These are phyloP conservation scores for Solanum dulcamara DNA, from an alignment of 257 asterid species.

Conservation along the genomic window DNA sequence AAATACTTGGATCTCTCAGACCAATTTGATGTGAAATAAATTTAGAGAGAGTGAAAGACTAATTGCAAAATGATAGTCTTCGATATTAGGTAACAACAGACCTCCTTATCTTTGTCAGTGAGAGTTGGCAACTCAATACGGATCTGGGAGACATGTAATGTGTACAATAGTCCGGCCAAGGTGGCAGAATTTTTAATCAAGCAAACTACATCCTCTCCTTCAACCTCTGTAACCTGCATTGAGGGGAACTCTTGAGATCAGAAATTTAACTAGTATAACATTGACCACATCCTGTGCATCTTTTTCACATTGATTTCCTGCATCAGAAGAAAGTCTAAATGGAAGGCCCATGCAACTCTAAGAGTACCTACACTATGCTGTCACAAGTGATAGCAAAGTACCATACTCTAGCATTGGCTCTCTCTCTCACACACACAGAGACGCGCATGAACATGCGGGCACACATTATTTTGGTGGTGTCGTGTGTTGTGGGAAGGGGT, in stretches of 20 bases:
- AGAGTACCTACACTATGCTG: background rate
- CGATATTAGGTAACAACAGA: slow-evolving; percentile 13
- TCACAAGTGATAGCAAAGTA: background rate
- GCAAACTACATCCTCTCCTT: slow-evolving; percentile 68
- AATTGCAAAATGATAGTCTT: background rate
- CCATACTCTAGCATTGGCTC: background rate
- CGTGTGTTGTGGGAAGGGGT: background rate
- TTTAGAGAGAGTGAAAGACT: background rate
- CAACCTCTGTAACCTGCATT: slow-evolving; percentile 63
- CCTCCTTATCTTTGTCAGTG: slow-evolving; percentile 76
- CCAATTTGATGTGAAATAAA: background rate
- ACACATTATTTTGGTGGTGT: background rate
- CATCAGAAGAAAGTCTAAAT: background rate
- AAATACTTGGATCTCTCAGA: background rate
- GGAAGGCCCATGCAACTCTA: background rate
- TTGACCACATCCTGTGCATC: background rate
- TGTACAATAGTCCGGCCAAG: slow-evolving; percentile 75
- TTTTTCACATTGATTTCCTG: background rate
- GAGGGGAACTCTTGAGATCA: background rate
- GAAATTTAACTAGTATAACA: background rate
- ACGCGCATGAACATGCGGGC: too few species aligned
- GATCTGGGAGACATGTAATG: slow-evolving; percentile 87
- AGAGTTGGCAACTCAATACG: slow-evolving; percentile 84
- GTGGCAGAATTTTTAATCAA: slow-evolving; percentile 80
- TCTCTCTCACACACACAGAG: background rate